Conservation (phyloP, 306 rosid genomes). For the Castanopsis chinensis region DNA sequence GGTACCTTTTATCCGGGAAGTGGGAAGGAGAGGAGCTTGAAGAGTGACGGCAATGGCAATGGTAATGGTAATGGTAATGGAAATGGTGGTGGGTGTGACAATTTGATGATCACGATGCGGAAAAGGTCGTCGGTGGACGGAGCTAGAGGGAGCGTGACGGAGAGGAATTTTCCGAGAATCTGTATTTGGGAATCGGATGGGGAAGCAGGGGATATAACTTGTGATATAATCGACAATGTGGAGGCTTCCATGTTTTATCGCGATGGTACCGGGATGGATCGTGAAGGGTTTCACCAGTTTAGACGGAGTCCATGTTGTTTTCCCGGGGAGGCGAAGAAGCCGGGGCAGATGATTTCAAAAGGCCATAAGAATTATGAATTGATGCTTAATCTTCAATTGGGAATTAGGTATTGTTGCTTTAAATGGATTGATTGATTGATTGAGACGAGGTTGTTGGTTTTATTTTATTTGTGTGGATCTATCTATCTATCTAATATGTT, state of each 20-base stretch:
- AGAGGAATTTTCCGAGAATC: slow-evolving; percentile 69
- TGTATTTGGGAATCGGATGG: slow-evolving; percentile 98
- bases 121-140: slow-evolving; percentile 65
- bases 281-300: slow-evolving; percentile 39
- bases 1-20: slow-evolving; percentile 57
- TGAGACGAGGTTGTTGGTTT: neutral
- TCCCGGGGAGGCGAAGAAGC: slow-evolving; percentile 69
- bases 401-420: slow-evolving; percentile 56
- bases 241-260: slow-evolving; percentile 77
- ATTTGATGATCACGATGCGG: slow-evolving; percentile 50
- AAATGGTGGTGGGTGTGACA: slow-evolving; percentile 42
- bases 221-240: slow-evolving; percentile 86
- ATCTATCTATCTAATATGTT: too few relatives aligned
- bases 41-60: slow-evolving; percentile 31
- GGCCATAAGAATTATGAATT: slow-evolving; percentile 93
- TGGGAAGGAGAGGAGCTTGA: slow-evolving; percentile 33
- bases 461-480: neutral
- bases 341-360: slow-evolving; percentile 71
- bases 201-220: slow-evolving; percentile 93
- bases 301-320: slow-evolving; percentile 47
- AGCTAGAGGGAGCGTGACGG: slow-evolving; percentile 54
- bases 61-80: slow-evolving; percentile 33
- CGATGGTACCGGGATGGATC: slow-evolving; percentile 37
- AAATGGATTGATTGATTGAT: too few relatives aligned
- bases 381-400: slow-evolving; percentile 93